Evolutionary conservation across 352 stramenopile genomes (phyloP), one percentile per base, ranked within the genome.

Genomic region (Phytophthora europaea): DNA sequence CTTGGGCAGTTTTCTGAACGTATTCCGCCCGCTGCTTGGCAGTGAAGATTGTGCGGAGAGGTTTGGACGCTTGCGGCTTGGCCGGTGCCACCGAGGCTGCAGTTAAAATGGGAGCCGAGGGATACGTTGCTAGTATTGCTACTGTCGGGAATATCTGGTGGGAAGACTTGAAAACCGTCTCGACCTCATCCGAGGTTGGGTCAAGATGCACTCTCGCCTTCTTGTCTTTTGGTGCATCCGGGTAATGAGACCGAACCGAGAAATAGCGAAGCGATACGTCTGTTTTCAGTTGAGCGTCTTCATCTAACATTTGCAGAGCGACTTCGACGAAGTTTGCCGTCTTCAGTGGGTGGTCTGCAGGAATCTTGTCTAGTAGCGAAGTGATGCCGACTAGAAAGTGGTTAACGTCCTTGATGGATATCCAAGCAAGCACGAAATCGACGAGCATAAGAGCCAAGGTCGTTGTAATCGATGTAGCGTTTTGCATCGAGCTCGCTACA

Each of bases 401-500:
- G 38, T 73, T 69, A 1, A 86, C 62, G 31, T 80, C 69, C 18
- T 72, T 70, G 5, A 87, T 77, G 0, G 80, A 78, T 4, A 78
- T 45, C 53, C 66, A 84, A 1, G 77, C 65, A 4, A 85, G 79
- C 1, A 62, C 50, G 40, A 82, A 77, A 50, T 90, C 81, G 2
- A 87, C 50, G 0, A 51, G 23, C 16, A 78, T 80, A 9, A 90
- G 48, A 0, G 67, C 54, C 16, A 80, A 57, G 1, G 72, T 79
- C 4, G 80, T 84, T 5, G 40, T 70, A 3, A 75, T 71, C 0
- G 73, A 84, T 9, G 76, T 74, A 1, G 80, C 61, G 34, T 72
- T 83, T 31, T 84, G 74, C 81, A 90, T 86, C 13, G 72, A 84
- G 13, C 72, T 75, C 1, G 83, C 62, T 18, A 88, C 72, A 23